phyloP scores from a whole-genome alignment of 768 basidiomycete species.

The Asterophora parasitica region DNA sequence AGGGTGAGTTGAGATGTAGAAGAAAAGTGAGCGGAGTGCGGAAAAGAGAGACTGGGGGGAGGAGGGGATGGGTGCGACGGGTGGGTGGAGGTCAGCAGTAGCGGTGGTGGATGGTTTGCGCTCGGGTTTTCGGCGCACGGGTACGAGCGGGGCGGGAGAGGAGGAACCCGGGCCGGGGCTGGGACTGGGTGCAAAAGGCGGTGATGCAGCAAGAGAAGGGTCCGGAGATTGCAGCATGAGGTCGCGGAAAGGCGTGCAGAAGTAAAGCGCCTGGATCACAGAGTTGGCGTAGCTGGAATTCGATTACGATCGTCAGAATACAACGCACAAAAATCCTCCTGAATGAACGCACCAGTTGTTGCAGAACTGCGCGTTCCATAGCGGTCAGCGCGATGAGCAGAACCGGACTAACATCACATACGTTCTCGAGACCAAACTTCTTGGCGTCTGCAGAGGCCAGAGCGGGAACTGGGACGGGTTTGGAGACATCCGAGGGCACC shows the following conservation, averaged over 20 bases:
- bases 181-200: constrained; percentile 20
- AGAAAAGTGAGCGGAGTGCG: constrained; percentile 89
- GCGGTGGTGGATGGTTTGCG: constrained; percentile 38
- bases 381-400: constrained; percentile 6
- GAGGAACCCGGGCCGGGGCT: constrained; percentile 1
- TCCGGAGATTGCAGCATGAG: constrained; percentile 73
- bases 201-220: constrained; percentile 35
- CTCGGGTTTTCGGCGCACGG: constrained; percentile 52
- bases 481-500: constrained; percentile 21
- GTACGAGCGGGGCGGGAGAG: constrained; percentile 30
- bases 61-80: constrained; percentile 45
- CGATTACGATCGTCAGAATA: constrained; percentile 18
- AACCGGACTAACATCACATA: constrained; percentile 36
- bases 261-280: constrained; percentile 96
- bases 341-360: constrained; percentile 76
- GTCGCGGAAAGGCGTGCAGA: constrained; percentile 89
- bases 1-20: constrained; percentile 75
- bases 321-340: constrained; percentile 6
- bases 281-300: constrained; percentile 97
- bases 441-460: constrained; percentile 66
- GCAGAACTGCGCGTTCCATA: constrained; percentile 62
- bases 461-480: constrained; percentile 29
- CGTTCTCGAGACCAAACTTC: constrained; percentile 96
- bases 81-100: constrained; percentile 20
- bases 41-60: constrained; percentile 78